Conservation (phyloP, 2,329 filamentous ascomycete genomes). For the Arthrobotrys iridis region DNA sequence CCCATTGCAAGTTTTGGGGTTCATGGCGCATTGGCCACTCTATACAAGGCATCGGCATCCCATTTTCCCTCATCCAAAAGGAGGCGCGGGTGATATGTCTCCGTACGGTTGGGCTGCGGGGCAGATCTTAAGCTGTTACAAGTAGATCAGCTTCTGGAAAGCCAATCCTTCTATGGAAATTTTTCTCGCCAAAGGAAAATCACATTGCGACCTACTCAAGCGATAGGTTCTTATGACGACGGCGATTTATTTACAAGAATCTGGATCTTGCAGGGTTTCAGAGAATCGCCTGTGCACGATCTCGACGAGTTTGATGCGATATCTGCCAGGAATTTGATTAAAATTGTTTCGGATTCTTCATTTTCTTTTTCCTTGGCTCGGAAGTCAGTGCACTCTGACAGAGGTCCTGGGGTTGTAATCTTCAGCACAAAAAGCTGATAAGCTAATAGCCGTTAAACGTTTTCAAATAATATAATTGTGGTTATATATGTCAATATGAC, state of each 20-base stretch:
- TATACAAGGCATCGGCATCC: conserved; percentile 14
- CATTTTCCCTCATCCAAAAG: conserved; percentile 6
- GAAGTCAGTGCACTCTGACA: conserved; percentile 18
- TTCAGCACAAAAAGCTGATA: conserved; percentile 29
- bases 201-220: background rate
- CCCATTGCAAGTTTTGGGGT: conserved; percentile 19
- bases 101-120: conserved; percentile 44
- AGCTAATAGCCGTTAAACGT: conserved; percentile 49
- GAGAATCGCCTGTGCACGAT: conserved; percentile 38
- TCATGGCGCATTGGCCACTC: conserved; percentile 31
- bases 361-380: conserved; percentile 15
- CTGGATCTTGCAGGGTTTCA: conserved; percentile 51
- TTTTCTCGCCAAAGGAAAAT: background rate
- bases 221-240: background rate
- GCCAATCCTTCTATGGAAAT: conserved; percentile 20
- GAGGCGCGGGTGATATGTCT: conserved; percentile 36
- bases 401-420: background rate
- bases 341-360: conserved; percentile 21
- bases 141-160: conserved; percentile 49
- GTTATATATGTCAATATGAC: conserved; percentile 39
- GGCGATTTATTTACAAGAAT: conserved; percentile 26
- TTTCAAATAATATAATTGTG: conserved; percentile 24
- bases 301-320: conserved; percentile 31
- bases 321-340: conserved; percentile 30
- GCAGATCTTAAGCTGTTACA: conserved; percentile 40